Conservation (phyloP, 2,329 filamentous ascomycete genomes). For the Lachnellula subtilissima region DNA sequence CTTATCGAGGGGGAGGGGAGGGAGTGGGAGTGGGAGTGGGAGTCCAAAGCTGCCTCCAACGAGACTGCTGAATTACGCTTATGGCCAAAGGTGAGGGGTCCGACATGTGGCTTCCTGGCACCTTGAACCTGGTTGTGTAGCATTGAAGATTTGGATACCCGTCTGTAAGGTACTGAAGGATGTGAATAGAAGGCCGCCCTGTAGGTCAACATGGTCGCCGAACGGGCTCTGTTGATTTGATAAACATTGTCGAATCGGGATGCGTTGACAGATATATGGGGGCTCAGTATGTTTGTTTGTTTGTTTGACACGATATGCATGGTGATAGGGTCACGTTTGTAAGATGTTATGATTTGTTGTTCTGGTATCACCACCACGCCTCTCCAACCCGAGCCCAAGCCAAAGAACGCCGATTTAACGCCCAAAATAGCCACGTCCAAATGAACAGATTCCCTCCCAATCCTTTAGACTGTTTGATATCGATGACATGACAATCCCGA, state of each 20-base stretch:
- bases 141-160: background rate
- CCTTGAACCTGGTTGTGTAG: background rate
- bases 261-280: slow-evolving; percentile 4
- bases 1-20: background rate
- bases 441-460: slow-evolving; percentile 7
- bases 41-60: background rate
- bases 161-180: slow-evolving; percentile 15
- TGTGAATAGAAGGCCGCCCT: slow-evolving; percentile 7
- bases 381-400: slow-evolving; percentile 15
- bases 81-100: slow-evolving; percentile 1
- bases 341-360: slow-evolving; percentile 17
- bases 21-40: background rate
- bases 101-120: slow-evolving; percentile 4
- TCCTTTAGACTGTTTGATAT: slow-evolving; percentile 10
- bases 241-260: slow-evolving; percentile 4
- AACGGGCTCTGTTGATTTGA: slow-evolving; percentile 12
- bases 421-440: slow-evolving; percentile 10
- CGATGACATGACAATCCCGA: slow-evolving; percentile 13
- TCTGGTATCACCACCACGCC: slow-evolving; percentile 22
- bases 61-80: slow-evolving; percentile 14
- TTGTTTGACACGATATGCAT: background rate
- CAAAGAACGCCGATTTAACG: slow-evolving; percentile 18
- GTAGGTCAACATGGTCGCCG: slow-evolving; percentile 1
- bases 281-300: background rate
- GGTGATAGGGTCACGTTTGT: slow-evolving; percentile 4